Evolutionary conservation across 2,329 filamentous ascomycete genomes (phyloP).

Genomic region (Colletotrichum australisinense): DNA sequence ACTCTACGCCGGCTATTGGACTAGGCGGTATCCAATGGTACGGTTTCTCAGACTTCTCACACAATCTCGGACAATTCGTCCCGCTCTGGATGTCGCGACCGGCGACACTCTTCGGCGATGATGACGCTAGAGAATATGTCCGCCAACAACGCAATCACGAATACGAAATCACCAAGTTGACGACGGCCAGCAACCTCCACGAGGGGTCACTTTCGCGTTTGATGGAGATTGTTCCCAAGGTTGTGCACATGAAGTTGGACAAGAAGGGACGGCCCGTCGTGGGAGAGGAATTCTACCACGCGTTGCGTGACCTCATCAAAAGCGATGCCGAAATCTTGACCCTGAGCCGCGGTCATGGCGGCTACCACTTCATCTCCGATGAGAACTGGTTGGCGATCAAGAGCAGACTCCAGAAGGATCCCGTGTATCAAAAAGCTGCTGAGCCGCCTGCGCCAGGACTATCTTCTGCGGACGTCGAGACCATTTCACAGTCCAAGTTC

Average conservation of each 20-base stretch:
- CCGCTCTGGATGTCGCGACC: constrained; percentile 38
- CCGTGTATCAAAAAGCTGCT: constrained; percentile 43
- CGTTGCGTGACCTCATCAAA: constrained; percentile 66
- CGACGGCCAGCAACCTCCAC: constrained; percentile 47
- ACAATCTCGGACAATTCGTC: constrained; percentile 43
- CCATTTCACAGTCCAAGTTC: constrained; percentile 45
- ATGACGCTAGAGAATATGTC: constrained; percentile 23
- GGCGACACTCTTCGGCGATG: constrained; percentile 22
- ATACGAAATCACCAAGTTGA: constrained; percentile 44
- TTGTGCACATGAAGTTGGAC: constrained; percentile 66
- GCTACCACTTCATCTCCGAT: constrained; percentile 55
- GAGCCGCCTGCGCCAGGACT: constrained; percentile 37
- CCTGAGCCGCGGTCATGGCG: constrained; percentile 52
- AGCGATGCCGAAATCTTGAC: constrained; percentile 60
- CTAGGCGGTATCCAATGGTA: constrained; percentile 39
- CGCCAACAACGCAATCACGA: constrained; percentile 40
- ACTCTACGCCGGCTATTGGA: constrained; percentile 5
- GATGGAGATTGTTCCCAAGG: constrained; percentile 62
- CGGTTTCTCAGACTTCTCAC: constrained; percentile 37
- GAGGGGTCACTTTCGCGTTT: constrained; percentile 55
- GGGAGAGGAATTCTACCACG: constrained; percentile 73
- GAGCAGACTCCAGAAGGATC: constrained; percentile 52
- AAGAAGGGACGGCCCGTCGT: constrained; percentile 65
- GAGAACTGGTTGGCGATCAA: constrained; percentile 60
- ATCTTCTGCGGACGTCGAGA: constrained; percentile 40